Evolutionary conservation across 495 filamentous ascomycete species (phyloP).

Genomic region (Sordaria brevicollis): DNA sequence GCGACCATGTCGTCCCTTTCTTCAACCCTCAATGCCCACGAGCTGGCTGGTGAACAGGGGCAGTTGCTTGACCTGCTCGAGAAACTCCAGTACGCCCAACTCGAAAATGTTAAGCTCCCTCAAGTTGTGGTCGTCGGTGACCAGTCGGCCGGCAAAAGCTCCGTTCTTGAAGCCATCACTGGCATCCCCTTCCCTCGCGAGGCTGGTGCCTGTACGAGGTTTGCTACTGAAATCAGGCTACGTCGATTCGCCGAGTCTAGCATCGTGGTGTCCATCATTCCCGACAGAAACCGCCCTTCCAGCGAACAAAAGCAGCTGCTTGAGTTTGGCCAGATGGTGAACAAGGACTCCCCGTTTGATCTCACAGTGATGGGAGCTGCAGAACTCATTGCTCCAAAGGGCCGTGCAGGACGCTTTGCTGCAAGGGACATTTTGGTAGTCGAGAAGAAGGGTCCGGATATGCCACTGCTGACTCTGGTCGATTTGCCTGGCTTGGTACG

Average conservation of each 20-base stretch:
- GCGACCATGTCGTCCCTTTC: slow-evolving; percentile 17
- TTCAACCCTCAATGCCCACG: slow-evolving; percentile 24
- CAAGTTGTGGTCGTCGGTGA: slow-evolving; percentile 68
- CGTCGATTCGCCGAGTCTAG: slow-evolving; percentile 36
- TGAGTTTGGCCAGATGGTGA: slow-evolving; percentile 30
- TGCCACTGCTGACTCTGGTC: slow-evolving; percentile 45
- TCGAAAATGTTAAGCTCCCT: slow-evolving; percentile 43
- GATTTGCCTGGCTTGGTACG: slow-evolving; percentile 47
- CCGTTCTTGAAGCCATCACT: slow-evolving; percentile 63
- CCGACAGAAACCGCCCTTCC: slow-evolving; percentile 29
- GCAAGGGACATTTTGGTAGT: slow-evolving; percentile 40
- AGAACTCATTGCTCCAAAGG: slow-evolving; percentile 28
- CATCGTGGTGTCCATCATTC: slow-evolving; percentile 41
- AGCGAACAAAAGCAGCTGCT: slow-evolving; percentile 31
- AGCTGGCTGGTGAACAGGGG: slow-evolving; percentile 26
- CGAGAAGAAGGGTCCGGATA: slow-evolving; percentile 42
- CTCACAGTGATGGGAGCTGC: slow-evolving; percentile 22
- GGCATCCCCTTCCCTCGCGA: slow-evolving; percentile 59
- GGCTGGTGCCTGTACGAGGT: slow-evolving; percentile 54
- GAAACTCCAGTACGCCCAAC: slow-evolving; percentile 30
- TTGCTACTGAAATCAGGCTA: slow-evolving; percentile 49
- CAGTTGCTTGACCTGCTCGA: slow-evolving; percentile 28
- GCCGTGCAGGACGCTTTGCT: slow-evolving; percentile 26
- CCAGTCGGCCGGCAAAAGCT: slow-evolving; percentile 64
- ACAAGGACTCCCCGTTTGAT: slow-evolving; percentile 22